Evolutionary conservation across 108 stramenopile species (phyloP), one percentile per base, ranked within the genome.

Genomic region (Asterionellopsis glacialis): DNA sequence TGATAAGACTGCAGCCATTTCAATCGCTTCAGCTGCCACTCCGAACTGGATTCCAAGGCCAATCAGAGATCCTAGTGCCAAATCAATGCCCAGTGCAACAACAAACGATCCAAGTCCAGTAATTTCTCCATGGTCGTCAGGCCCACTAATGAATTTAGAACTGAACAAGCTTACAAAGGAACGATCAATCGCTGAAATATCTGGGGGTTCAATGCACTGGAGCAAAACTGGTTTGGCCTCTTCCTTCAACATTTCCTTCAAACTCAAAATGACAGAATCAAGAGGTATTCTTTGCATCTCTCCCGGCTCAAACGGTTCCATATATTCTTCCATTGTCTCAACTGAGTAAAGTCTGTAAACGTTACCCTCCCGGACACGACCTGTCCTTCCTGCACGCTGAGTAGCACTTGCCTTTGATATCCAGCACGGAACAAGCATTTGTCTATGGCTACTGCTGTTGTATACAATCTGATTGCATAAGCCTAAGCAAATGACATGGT

Each of bases 381-480:
- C 94, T 14, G 98, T 97, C 12, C 98, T 80, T 16, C 98, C 98
- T n/a, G 91, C 87, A 7, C 98, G 52, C 68, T 99, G 99, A 13
- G 73, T 93, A 21, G 93, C 94, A 65, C 76, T 85, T 21, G 96
- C 95, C 27, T 63, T 77, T 15, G 86, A 84, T 14, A 95, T 95
- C 95, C 95, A 99, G 33, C 74, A 64, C 39, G 94, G 85, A 15
- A 77, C 69, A 9, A 98, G 78, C 54, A 91, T 76, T 61, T 89
- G 88, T 11, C 91, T 70, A 57, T 90, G 86, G 55, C 73, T 83
- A 0, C 63, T 60, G 15, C 67, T 21, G 44, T 93, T 88, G 73
- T 93, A 93, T 0, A 80, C 59, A 53, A 93, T 90, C 55, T 89
- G 88, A 15, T 79, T 78, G 61, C 84, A 85, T 5, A 93, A 70